A percentile compares a stretch with the other conserved stretches of the same genome.
Evolutionary conservation across 2,329 filamentous ascomycete genomes (phyloP).

Genomic region (Fusarium scirpi): DNA sequence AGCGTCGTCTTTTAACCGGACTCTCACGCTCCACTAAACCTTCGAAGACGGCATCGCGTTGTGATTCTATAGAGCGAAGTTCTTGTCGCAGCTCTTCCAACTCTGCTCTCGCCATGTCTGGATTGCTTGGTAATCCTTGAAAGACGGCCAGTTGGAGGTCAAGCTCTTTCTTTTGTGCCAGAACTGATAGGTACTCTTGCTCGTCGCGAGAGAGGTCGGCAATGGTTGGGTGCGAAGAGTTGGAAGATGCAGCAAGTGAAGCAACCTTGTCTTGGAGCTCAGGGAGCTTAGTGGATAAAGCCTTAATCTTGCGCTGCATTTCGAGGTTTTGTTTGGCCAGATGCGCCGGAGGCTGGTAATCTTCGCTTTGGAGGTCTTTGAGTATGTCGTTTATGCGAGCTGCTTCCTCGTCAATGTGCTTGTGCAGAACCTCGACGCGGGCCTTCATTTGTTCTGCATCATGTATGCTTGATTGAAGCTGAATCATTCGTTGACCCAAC

Average conservation of each 20-base stretch:
- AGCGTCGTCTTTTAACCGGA: slow-evolving; percentile 58
- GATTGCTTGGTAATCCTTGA: slow-evolving; percentile 78
- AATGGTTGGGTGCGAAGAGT: slow-evolving; percentile 61
- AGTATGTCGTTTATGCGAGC: slow-evolving; percentile 55
- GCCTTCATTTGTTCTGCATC: slow-evolving; percentile 67
- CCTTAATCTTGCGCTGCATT: slow-evolving; percentile 76
- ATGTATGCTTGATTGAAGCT: slow-evolving; percentile 66
- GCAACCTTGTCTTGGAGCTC: slow-evolving; percentile 68
- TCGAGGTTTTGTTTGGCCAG: slow-evolving; percentile 79
- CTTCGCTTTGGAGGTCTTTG: slow-evolving; percentile 56
- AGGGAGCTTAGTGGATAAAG: slow-evolving; percentile 72
- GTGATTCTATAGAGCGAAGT: slow-evolving; percentile 69
- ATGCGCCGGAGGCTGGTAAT: slow-evolving; percentile 67
- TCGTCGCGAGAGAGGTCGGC: slow-evolving; percentile 70
- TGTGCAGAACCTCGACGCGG: slow-evolving; percentile 67
- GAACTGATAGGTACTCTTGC: slow-evolving; percentile 67
- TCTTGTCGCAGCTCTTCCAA: slow-evolving; percentile 75
- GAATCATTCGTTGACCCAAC: slow-evolving; percentile 65
- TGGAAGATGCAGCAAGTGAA: slow-evolving; percentile 52
- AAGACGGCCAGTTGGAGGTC: slow-evolving; percentile 74
- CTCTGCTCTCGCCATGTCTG: slow-evolving; percentile 74
- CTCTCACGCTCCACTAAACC: slow-evolving; percentile 73
- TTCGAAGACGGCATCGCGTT: slow-evolving; percentile 81
- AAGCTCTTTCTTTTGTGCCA: slow-evolving; percentile 68
- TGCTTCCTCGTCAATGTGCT: slow-evolving; percentile 66